Conservation (phyloP, 352 stramenopile genomes). For the Phytophthora citrophthora region DNA sequence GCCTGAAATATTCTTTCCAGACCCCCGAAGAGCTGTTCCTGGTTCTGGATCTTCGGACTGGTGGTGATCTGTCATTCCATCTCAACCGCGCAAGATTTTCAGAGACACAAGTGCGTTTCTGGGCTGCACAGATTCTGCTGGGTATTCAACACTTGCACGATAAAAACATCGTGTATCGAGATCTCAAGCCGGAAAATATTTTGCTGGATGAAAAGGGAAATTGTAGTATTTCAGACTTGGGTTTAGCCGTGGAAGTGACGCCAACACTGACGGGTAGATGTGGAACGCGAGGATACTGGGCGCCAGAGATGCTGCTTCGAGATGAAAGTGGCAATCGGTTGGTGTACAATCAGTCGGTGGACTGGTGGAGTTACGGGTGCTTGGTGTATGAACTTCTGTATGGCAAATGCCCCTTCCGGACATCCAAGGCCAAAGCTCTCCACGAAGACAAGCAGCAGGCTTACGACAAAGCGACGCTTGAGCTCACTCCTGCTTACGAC, state of each 20-base stretch:
- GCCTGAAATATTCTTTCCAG: constrained; percentile 96
- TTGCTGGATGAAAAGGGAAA: constrained; percentile 94
- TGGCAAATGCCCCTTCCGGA: constrained; percentile 97
- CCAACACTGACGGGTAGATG: constrained; percentile 79
- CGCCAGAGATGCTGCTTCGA: constrained; percentile 95
- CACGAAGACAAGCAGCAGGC: constrained; percentile 91
- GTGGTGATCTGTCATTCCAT: constrained; percentile 95
- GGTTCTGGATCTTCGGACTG: constrained; percentile 96
- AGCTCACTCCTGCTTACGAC: constrained; percentile 81
- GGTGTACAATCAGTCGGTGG: constrained; percentile 94
- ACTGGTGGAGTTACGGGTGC: constrained; percentile 99
- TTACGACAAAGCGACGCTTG: constrained; percentile 83
- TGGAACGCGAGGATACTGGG: constrained; percentile 92
- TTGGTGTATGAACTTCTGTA: constrained; percentile 97
- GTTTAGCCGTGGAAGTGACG: constrained; percentile 95
- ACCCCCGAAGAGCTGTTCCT: constrained; percentile 96
- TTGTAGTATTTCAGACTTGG: constrained; percentile 96
- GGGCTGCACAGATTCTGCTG: constrained; percentile 79
- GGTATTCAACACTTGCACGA: constrained; percentile 86
- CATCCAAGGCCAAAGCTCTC: constrained; percentile 93
- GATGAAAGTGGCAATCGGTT: constrained; percentile 92
- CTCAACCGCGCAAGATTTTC: constrained; percentile 76
- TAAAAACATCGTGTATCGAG: constrained; percentile 91
- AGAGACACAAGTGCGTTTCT: constrained; percentile 81
- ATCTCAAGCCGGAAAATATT: constrained; percentile 93